Evolutionary conservation across 1,139 yeast genomes (phyloP).

Genomic region (Blastobotrys persicus): DNA sequence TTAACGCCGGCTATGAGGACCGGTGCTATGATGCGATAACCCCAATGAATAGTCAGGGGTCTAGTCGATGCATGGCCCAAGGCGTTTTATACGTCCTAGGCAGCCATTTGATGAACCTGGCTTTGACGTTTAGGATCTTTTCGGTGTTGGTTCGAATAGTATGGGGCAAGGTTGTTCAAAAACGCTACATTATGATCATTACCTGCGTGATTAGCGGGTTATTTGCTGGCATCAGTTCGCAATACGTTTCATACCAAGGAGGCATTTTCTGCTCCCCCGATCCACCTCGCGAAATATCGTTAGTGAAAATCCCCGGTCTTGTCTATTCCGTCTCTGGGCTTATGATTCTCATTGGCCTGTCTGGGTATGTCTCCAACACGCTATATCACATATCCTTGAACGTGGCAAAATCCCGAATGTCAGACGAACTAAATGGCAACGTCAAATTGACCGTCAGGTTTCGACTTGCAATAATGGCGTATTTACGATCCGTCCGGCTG

Average conservation of each 20-base stretch:
- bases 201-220: slow-evolving; percentile 14
- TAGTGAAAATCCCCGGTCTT: slow-evolving; percentile 12
- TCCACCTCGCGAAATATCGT: neutral
- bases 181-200: slow-evolving; percentile 16
- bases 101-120: slow-evolving; percentile 18
- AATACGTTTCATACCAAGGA: slow-evolving; percentile 10
- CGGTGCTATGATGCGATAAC: slow-evolving; percentile 14
- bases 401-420: slow-evolving; percentile 9
- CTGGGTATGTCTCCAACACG: slow-evolving; percentile 17
- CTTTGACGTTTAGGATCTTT: slow-evolving; percentile 19
- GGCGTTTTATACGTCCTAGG: slow-evolving; percentile 23
- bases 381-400: slow-evolving; percentile 11
- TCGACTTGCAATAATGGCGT: slow-evolving; percentile 10
- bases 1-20: slow-evolving; percentile 10
- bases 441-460: neutral
- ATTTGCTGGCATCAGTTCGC: slow-evolving; percentile 20
- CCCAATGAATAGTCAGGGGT: slow-evolving; percentile 13
- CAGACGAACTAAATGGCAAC: neutral
- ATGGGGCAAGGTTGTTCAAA: slow-evolving; percentile 16
- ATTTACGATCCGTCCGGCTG: slow-evolving; percentile 18
- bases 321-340: slow-evolving; percentile 16
- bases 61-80: slow-evolving; percentile 20
- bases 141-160: slow-evolving; percentile 19
- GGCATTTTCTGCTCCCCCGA: slow-evolving; percentile 12
- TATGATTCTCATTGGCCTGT: slow-evolving; percentile 13